Percentiles rank a stretch among this genome's conserved stretches.
These are phyloP conservation scores for Ustilago vetiveriae DNA, from an alignment of 1,284 basidiomycete species.

Conservation along the genomic window DNA sequence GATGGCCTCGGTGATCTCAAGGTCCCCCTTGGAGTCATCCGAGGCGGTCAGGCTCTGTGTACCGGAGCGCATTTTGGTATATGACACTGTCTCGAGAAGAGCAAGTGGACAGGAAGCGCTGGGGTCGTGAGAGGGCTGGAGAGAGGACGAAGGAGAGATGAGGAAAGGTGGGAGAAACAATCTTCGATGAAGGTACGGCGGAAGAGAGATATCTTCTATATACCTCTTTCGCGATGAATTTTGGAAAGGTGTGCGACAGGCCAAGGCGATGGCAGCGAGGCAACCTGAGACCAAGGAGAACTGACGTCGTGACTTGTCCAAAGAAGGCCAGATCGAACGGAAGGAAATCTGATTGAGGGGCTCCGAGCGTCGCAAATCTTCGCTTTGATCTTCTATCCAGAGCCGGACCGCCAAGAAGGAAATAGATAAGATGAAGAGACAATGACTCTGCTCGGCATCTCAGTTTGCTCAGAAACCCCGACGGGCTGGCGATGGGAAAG, in stretches of 20 bases:
- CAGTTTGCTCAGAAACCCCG: constrained; percentile 4
- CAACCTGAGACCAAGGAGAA: no score
- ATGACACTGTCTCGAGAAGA: constrained; percentile 1
- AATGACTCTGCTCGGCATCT: not conserved
- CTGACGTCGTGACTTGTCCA: no score
- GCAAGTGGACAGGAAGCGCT: not conserved
- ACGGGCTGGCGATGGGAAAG: constrained; percentile 7
- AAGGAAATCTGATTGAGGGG: constrained; percentile 8
- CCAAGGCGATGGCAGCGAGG: no score
- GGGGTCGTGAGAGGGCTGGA: not conserved
- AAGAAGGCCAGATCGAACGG: not conserved
- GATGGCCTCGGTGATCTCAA: constrained; percentile 43
- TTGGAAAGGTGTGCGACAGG: no score
- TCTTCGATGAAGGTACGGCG: not conserved
- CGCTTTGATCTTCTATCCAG: constrained; percentile 8
- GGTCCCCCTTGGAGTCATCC: constrained; percentile 29
- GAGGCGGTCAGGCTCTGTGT: constrained; percentile 10
- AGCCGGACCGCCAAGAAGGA: constrained; percentile 1
- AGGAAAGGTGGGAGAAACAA: not conserved
- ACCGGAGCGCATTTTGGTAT: constrained; percentile 4
- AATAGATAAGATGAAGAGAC: constrained; percentile 9
- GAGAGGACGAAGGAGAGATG: not conserved
- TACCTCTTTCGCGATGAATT: no score
- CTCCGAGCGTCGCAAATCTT: constrained; percentile 3
- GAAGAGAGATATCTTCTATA: constrained; percentile 3